Percentiles rank a stretch among this genome's conserved stretches.
Conservation (phyloP, 345 rosid species). For the Eucalyptus shirleyi region DNA sequence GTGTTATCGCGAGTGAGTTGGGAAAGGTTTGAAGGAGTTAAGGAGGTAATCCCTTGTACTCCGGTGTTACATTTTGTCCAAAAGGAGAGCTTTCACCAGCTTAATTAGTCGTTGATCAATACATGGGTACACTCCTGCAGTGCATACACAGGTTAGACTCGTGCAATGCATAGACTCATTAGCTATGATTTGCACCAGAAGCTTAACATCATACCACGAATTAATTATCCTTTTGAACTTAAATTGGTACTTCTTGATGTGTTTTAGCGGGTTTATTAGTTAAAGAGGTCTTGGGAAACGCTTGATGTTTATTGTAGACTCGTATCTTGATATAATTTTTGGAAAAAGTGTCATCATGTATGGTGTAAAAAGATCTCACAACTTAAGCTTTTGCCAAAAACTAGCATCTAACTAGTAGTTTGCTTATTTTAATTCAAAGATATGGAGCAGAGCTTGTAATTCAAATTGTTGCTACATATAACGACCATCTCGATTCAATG, state of each 20-base stretch:
- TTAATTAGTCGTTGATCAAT: not conserved
- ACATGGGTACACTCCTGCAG: not conserved
- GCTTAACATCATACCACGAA: not conserved
- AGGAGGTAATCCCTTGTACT: not conserved
- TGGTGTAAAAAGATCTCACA: not conserved
- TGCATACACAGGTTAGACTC: not conserved
- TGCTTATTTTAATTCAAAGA: not conserved
- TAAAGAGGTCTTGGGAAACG: not conserved
- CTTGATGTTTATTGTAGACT: not conserved
- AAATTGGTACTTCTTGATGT: not conserved
- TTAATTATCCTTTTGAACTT: not conserved
- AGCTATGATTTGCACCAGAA: not conserved
- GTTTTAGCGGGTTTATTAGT: not conserved
- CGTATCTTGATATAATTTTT: not conserved
- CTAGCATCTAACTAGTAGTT: not conserved
- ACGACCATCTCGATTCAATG: not conserved
- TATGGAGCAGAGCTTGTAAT: not conserved
- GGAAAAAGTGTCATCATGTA: not conserved
- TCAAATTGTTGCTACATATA: not conserved
- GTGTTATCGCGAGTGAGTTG: not conserved
- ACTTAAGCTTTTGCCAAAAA: not conserved
- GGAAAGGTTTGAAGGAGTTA: not conserved
- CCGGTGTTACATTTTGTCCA: not conserved
- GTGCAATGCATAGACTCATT: not conserved
- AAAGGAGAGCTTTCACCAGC: not conserved